These are phyloP conservation scores for Quercus phellos DNA, from an alignment of 331 rosid species.

Conservation along the genomic window DNA sequence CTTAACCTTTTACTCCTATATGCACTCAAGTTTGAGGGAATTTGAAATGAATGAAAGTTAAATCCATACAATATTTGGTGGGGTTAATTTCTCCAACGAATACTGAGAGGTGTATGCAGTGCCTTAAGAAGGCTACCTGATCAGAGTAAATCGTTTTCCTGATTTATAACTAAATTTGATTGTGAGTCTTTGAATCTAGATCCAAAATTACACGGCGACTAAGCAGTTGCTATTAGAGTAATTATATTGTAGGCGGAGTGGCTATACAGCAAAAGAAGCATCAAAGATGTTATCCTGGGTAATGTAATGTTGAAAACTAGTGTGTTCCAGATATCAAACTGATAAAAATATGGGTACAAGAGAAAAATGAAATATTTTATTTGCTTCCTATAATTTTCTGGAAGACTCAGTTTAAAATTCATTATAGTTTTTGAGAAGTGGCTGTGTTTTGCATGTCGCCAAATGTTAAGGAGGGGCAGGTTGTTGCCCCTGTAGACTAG, in stretches of 20 bases:
- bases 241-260: background rate
- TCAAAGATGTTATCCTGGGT: background rate
- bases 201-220: background rate
- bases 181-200: background rate
- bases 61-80: background rate
- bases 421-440: background rate
- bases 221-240: background rate
- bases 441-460: background rate
- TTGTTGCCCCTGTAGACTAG: background rate
- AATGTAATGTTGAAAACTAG: background rate
- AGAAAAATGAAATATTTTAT: background rate
- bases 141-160: background rate
- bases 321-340: background rate
- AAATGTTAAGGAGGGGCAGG: background rate
- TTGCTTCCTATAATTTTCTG: background rate
- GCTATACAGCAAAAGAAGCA: background rate
- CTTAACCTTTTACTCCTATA: background rate
- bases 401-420: background rate
- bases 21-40: background rate
- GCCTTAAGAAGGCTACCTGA: background rate
- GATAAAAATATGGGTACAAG: background rate
- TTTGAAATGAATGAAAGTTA: slow-evolving; percentile 4
- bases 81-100: background rate
- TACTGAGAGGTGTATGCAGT: background rate
- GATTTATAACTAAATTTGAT: background rate